A percentile compares a stretch with the other conserved stretches of the same genome.
These are phyloP conservation scores for Blastobotrys elegans DNA, from an alignment of 1,139 yeast species.

Conservation along the genomic window DNA sequence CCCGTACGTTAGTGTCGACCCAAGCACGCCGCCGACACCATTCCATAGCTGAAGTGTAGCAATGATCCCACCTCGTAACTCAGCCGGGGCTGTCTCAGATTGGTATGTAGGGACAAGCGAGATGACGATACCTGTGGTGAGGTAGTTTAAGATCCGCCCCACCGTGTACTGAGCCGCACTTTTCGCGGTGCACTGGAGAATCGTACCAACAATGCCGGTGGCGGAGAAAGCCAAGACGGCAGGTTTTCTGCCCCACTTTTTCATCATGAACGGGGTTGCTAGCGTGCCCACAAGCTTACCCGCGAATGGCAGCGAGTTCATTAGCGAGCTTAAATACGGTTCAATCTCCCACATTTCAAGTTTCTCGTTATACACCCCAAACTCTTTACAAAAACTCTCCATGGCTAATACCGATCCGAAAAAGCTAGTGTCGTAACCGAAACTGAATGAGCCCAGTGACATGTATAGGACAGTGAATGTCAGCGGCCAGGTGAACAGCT, in stretches of 20 bases:
- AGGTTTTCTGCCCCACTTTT: constrained; percentile 2
- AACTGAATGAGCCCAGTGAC: constrained; percentile 14
- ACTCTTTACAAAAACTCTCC: constrained; percentile 15
- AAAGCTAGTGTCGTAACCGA: constrained; percentile 15
- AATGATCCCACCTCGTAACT: constrained; percentile 1
- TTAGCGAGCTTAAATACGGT: constrained; percentile 14
- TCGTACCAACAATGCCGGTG: background rate
- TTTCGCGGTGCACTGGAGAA: constrained; percentile 1
- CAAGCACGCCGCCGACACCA: constrained; percentile 1
- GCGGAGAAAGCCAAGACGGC: background rate
- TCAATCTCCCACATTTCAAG: constrained; percentile 5
- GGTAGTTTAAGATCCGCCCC: background rate
- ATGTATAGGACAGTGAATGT: constrained; percentile 10
- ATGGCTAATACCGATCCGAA: constrained; percentile 14
- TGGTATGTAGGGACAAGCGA: constrained; percentile 4
- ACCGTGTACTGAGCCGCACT: constrained; percentile 5
- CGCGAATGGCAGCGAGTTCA: constrained; percentile 15
- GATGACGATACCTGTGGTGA: constrained; percentile 1
- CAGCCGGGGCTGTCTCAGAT: constrained; percentile 6
- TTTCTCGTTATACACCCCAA: constrained; percentile 12
- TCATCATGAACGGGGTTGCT: constrained; percentile 8
- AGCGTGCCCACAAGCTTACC: constrained; percentile 16
- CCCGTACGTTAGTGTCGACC: background rate
- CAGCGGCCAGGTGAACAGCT: constrained; percentile 9
- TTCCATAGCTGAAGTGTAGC: constrained; percentile 3